Conservation (phyloP, 1,139 yeast genomes). For the Pichia sp. region DNA sequence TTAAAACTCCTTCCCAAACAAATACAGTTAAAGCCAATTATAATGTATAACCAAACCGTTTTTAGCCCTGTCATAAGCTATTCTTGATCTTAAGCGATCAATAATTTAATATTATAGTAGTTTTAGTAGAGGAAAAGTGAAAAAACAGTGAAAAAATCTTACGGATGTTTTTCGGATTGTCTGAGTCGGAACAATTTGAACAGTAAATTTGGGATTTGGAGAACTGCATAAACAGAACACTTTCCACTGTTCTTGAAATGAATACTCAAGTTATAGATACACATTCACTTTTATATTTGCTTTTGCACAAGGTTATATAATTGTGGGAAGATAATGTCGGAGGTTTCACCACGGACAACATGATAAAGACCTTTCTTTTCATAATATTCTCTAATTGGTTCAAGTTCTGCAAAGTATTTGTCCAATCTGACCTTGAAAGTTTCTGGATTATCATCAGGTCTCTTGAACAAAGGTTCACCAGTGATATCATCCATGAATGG, state of each 20-base stretch:
- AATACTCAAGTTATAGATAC: no score
- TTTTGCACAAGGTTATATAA: slow-evolving; percentile 38
- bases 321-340: slow-evolving; percentile 79
- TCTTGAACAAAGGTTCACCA: slow-evolving; percentile 73
- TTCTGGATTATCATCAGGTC: slow-evolving; percentile 73
- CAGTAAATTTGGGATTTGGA: background rate
- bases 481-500: slow-evolving; percentile 82
- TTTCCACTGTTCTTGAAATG: no score
- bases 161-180: background rate
- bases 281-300: background rate
- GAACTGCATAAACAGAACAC: no score
- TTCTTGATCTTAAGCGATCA: background rate
- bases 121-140: no score
- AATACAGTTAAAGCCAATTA: background rate
- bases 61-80: background rate
- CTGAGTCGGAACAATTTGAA: background rate
- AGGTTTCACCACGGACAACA: slow-evolving; percentile 66
- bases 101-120: no score
- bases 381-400: slow-evolving; percentile 63
- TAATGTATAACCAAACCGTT: background rate
- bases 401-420: slow-evolving; percentile 51
- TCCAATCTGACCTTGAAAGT: slow-evolving; percentile 64
- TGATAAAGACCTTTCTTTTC: slow-evolving; percentile 43
- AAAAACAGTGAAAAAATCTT: background rate
- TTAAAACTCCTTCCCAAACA: no score